A percentile compares a stretch with the other conserved stretches of the same genome.
These are phyloP conservation scores for Xylaria flabelliformis DNA, from an alignment of 495 filamentous ascomycete species.

Conservation along the genomic window DNA sequence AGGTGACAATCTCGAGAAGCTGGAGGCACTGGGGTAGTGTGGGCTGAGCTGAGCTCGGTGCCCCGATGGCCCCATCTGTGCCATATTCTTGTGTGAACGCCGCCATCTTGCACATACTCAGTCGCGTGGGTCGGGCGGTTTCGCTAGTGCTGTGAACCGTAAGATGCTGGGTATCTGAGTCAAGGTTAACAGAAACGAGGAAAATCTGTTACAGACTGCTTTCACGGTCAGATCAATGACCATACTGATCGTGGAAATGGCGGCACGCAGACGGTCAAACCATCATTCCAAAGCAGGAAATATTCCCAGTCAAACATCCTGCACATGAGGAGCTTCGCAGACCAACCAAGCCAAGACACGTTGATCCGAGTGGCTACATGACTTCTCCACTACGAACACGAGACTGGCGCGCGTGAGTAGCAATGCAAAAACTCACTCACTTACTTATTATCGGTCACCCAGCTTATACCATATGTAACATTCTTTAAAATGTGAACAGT, in stretches of 20 bases:
- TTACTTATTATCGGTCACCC: not conserved
- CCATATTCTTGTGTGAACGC: not conserved
- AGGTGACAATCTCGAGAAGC: not conserved
- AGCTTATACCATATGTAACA: not conserved
- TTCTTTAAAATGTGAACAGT: not conserved
- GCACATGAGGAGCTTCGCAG: not conserved
- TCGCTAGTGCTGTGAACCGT: not conserved
- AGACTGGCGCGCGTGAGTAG: not conserved
- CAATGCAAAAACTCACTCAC: not conserved
- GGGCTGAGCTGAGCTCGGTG: not conserved
- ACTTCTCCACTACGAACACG: not conserved
- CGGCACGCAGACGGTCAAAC: not conserved
- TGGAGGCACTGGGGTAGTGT: not conserved
- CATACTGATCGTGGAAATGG: not conserved
- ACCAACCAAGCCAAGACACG: constrained; percentile 7
- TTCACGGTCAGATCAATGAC: not conserved
- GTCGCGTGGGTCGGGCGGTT: not conserved
- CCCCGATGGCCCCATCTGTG: not conserved
- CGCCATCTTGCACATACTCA: not conserved
- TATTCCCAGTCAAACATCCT: not conserved
- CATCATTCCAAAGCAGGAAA: constrained; percentile 1
- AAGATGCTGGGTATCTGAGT: not conserved
- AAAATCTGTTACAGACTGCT: not conserved
- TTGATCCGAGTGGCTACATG: not conserved
- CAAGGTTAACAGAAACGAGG: no score